These are phyloP conservation scores for Zychaea mexicana DNA, from an alignment of 371 early-diverging fungal species.

Conservation along the genomic window DNA sequence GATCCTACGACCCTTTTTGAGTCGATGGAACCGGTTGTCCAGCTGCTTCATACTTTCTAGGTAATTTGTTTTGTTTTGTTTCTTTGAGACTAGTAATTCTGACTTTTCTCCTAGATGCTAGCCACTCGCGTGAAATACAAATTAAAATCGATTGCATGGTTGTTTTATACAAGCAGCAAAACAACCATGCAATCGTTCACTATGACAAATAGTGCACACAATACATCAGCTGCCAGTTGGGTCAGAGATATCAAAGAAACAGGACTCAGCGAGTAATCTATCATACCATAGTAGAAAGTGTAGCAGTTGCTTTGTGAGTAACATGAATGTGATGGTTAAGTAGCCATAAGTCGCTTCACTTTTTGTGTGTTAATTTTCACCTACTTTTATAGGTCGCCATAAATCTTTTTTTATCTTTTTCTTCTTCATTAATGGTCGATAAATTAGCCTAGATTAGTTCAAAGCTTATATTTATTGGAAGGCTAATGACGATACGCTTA, in stretches of 20 bases:
- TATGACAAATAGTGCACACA: neutral
- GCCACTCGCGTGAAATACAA: neutral
- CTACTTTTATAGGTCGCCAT: too few species aligned
- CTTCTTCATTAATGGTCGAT: too few species aligned
- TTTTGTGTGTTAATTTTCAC: neutral
- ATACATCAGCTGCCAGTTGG: neutral
- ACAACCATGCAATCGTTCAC: neutral
- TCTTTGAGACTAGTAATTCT: neutral
- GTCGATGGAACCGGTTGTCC: neutral
- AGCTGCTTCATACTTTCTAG: neutral
- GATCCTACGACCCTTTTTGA: neutral
- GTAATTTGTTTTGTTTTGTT: neutral
- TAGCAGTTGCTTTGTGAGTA: neutral
- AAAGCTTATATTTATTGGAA: too few species aligned
- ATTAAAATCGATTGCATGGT: neutral
- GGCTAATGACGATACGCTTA: too few species aligned
- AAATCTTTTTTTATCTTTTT: neutral
- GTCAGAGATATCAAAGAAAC: constrained; percentile 1
- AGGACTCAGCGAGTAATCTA: neutral
- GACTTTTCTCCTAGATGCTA: neutral
- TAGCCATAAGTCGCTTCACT: neutral
- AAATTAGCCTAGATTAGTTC: too few species aligned
- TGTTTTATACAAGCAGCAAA: neutral
- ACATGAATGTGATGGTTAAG: neutral
- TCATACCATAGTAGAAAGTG: neutral